Conservation (phyloP, 352 stramenopile species). For the Globisporangium solare region DNA sequence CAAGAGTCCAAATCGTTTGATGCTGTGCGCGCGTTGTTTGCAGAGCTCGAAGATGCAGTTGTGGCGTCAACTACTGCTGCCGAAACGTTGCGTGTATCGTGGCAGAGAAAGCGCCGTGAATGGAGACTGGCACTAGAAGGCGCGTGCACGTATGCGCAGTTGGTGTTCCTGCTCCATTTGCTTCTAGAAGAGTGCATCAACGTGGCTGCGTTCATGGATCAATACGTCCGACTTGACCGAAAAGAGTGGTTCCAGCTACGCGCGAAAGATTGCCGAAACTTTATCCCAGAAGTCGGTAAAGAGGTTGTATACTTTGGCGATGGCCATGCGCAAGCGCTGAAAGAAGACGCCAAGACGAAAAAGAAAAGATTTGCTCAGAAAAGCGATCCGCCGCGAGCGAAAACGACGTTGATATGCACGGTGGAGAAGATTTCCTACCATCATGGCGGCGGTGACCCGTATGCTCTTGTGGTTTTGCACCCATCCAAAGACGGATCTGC, state of each 20-base stretch:
- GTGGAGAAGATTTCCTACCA: slow-evolving; percentile 73
- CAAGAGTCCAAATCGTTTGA: slow-evolving; percentile 26
- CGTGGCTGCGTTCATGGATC: slow-evolving; percentile 75
- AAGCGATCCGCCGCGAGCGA: slow-evolving; percentile 44
- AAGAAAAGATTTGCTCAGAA: slow-evolving; percentile 74
- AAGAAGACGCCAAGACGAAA: slow-evolving; percentile 74
- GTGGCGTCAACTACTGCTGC: slow-evolving; percentile 28
- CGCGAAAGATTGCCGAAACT: slow-evolving; percentile 66
- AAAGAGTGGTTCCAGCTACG: slow-evolving; percentile 79
- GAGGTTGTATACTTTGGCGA: slow-evolving; percentile 78
- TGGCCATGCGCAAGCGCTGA: slow-evolving; percentile 67
- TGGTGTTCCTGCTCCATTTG: slow-evolving; percentile 68
- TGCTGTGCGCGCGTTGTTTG: slow-evolving; percentile 38
- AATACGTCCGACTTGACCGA: slow-evolving; percentile 59
- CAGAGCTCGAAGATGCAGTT: slow-evolving; percentile 53
- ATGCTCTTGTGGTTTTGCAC: slow-evolving; percentile 55
- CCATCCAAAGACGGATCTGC: slow-evolving; percentile 27
- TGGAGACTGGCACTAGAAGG: slow-evolving; percentile 65
- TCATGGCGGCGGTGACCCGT: slow-evolving; percentile 75
- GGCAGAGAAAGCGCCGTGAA: slow-evolving; percentile 70
- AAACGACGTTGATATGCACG: slow-evolving; percentile 52
- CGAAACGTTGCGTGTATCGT: slow-evolving; percentile 63
- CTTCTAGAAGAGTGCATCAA: slow-evolving; percentile 77
- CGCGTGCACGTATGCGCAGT: slow-evolving; percentile 61
- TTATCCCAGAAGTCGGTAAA: slow-evolving; percentile 65